Conservation (phyloP, 306 rosid genomes). For the Rosa chinensis region DNA sequence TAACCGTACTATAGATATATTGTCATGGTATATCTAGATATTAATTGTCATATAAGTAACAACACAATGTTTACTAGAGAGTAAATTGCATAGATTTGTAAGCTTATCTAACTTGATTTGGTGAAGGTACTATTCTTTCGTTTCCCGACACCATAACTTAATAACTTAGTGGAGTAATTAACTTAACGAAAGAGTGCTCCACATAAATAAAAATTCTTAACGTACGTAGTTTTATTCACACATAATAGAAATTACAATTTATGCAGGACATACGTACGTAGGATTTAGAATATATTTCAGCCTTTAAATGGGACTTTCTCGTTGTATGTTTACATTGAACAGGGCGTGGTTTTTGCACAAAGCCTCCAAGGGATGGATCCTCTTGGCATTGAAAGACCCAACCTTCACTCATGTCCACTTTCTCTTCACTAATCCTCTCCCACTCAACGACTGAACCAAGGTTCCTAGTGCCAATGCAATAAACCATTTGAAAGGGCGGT, state of each 20-base stretch:
- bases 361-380: constrained; percentile 28
- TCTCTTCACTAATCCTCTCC: constrained; percentile 16
- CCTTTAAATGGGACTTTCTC: too few species aligned
- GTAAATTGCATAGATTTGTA: background rate
- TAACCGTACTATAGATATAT: too few species aligned
- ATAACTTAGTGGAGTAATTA: background rate
- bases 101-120: too few species aligned
- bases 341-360: constrained; percentile 14
- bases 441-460: constrained; percentile 32
- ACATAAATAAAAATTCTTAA: too few species aligned
- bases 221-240: background rate
- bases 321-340: background rate
- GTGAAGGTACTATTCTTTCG: too few species aligned
- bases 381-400: constrained; percentile 21
- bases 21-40: background rate
- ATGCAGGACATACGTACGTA: background rate
- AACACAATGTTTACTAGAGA: background rate
- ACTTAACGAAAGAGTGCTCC: too few species aligned
- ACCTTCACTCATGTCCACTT: constrained; percentile 26
- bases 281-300: too few species aligned
- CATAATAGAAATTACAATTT: background rate
- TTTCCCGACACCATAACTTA: background rate
- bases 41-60: too few species aligned
- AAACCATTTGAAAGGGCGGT: constrained; percentile 3
- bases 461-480: constrained; percentile 21